These are phyloP conservation scores for Cryptococcus sp. DNA, from an alignment of 1,284 basidiomycete species.

Conservation along the genomic window DNA sequence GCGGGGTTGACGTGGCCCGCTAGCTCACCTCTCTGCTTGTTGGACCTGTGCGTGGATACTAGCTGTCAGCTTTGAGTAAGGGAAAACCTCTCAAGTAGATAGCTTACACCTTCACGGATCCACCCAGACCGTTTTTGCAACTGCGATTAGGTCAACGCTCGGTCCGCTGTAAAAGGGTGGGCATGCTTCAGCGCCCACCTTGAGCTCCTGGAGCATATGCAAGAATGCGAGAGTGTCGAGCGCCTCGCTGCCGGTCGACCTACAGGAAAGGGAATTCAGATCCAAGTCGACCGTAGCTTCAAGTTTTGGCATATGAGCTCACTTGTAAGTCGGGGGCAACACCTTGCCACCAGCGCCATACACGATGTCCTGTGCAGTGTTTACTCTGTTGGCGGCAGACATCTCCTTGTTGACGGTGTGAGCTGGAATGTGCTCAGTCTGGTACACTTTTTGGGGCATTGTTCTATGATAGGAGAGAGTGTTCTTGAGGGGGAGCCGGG, in stretches of 20 bases:
- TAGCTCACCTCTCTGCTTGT: constrained; percentile 67
- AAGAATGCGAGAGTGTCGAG: constrained; percentile 79
- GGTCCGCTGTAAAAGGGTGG: background rate
- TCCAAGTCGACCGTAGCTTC: background rate
- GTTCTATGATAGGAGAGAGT: background rate
- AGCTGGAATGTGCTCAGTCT: background rate
- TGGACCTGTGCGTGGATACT: constrained; percentile 58
- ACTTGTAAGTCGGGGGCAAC: constrained; percentile 45
- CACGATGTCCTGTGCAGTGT: constrained; percentile 1
- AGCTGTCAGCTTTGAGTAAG: constrained; percentile 12
- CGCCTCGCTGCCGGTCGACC: constrained; percentile 57
- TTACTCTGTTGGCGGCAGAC: background rate
- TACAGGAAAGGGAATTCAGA: constrained; percentile 50
- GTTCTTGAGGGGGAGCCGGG: background rate
- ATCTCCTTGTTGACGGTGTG: constrained; percentile 12
- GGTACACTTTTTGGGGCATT: constrained; percentile 10
- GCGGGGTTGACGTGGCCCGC: constrained; percentile 13
- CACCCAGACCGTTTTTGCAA: constrained; percentile 93
- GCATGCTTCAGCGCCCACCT: constrained; percentile 55
- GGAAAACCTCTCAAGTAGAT: background rate
- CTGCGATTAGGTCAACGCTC: constrained; percentile 51
- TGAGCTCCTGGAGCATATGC: constrained; percentile 79
- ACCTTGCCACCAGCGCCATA: constrained; percentile 43
- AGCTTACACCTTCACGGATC: constrained; percentile 71
- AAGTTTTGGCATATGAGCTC: constrained; percentile 11